Percentiles rank a stretch among this genome's conserved stretches.
Evolutionary conservation across 2,329 filamentous ascomycete species (phyloP).

Genomic region (Sporothrix mexicana): DNA sequence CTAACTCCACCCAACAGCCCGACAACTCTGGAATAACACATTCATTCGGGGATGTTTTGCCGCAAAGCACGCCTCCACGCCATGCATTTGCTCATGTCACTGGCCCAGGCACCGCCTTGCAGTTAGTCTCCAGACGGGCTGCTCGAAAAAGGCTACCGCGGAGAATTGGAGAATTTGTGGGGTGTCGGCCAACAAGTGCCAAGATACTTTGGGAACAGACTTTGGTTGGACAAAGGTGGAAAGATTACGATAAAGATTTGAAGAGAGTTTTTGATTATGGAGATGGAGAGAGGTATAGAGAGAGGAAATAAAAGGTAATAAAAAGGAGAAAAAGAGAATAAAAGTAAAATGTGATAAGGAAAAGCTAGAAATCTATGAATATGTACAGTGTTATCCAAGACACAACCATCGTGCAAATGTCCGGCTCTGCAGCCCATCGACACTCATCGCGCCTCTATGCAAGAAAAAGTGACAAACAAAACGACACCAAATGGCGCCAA

Average conservation of each 20-base stretch:
- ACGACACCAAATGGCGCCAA: not conserved
- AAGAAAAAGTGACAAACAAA: not conserved
- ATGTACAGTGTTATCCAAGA: slow-evolving; percentile 25
- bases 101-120: not conserved
- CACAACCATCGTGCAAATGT: not conserved
- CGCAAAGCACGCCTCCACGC: not conserved
- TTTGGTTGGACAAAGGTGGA: not conserved
- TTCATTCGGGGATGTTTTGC: slow-evolving; percentile 27
- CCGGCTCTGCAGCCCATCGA: not conserved
- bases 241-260: not conserved
- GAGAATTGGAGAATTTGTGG: slow-evolving; percentile 28
- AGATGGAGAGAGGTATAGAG: not conserved
- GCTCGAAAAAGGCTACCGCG: not conserved
- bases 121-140: not conserved
- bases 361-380: slow-evolving; percentile 28
- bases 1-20: not conserved
- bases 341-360: slow-evolving; percentile 1
- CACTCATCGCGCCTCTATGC: not conserved
- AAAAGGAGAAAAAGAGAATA: not conserved
- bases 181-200: not conserved
- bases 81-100: slow-evolving; percentile 13
- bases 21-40: not conserved
- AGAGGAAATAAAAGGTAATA: not conserved
- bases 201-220: not conserved
- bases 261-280: not conserved